A percentile compares a stretch with the other conserved stretches of the same genome.
Evolutionary conservation across 345 rosid species (phyloP).

Genomic region (Citropsis articulata): DNA sequence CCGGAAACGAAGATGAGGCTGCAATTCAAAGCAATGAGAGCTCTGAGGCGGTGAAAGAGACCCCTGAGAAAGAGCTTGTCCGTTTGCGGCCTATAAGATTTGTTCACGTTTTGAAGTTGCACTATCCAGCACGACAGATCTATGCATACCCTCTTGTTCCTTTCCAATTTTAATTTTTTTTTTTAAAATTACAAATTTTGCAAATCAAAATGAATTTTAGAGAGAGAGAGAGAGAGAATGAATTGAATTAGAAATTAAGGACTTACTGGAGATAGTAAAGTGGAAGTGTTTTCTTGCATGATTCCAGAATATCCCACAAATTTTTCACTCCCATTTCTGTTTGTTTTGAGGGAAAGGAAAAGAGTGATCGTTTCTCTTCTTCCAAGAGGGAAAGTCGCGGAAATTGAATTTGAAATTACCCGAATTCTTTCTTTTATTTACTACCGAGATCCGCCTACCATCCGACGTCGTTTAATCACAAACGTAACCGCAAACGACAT

Average conservation of each 20-base stretch:
- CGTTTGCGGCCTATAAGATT: conserved; percentile 49
- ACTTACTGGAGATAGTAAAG: conserved; percentile 80
- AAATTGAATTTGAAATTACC: neutral
- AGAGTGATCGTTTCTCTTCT: too few relatives aligned
- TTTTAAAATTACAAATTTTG: neutral
- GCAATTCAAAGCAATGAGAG: conserved; percentile 90
- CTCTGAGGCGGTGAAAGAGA: conserved; percentile 84
- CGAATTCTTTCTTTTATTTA: neutral
- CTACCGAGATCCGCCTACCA: neutral
- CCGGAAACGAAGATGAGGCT: conserved; percentile 72
- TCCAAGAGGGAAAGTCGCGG: neutral
- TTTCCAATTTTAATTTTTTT: conserved; percentile 6
- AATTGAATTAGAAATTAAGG: neutral
- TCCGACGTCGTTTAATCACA: neutral
- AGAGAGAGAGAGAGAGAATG: too few relatives aligned
- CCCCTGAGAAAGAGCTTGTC: conserved; percentile 64
- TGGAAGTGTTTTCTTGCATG: conserved; percentile 86
- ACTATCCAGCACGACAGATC: conserved; percentile 99
- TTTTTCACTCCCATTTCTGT: conserved; percentile 71
- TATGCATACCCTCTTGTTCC: conserved; percentile 84
- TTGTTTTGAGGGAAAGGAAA: neutral
- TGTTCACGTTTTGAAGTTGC: conserved; percentile 67
- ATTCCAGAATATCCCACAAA: conserved; percentile 80
- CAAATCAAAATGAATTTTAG: neutral
- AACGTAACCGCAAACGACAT: neutral